Conservation (phyloP, 306 rosid genomes). For the Datisca glomerata region DNA sequence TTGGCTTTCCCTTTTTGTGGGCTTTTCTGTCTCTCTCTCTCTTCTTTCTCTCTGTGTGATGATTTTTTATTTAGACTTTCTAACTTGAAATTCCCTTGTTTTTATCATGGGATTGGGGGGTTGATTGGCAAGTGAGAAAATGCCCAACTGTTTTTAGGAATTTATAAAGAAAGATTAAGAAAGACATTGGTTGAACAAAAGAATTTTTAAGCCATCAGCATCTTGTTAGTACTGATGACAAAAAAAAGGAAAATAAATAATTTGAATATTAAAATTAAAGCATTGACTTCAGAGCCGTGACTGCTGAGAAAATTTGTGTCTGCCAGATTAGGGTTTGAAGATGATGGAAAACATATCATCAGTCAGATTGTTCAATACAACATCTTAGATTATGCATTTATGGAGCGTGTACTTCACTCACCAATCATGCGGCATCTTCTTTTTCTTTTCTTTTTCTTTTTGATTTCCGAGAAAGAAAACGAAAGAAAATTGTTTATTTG, state of each 20-base stretch:
- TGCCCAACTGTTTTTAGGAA: slow-evolving; percentile 4
- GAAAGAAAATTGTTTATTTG: neutral
- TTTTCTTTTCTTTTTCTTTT: neutral
- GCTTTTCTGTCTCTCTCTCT: slow-evolving; percentile 1
- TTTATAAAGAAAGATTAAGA: neutral
- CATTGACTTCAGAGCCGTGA: too few species aligned
- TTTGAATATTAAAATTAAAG: too few species aligned
- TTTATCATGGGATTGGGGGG: neutral
- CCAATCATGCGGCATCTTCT: too few species aligned
- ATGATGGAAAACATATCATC: too few species aligned
- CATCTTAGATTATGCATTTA: too few species aligned
- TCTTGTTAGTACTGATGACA: too few species aligned
- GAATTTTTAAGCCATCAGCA: too few species aligned
- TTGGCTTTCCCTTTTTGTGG: slow-evolving; percentile 3
- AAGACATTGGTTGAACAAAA: neutral
- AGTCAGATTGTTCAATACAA: too few species aligned
- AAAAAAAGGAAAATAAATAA: too few species aligned
- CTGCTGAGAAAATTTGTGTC: too few species aligned
- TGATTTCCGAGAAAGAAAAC: neutral
- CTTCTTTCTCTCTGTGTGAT: neutral
- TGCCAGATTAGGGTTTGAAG: too few species aligned
- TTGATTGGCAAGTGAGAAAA: slow-evolving; percentile 10
- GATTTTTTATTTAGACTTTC: neutral
- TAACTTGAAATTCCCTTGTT: neutral
- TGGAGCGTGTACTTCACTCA: too few species aligned